Evolutionary conservation across 345 rosid genomes (phyloP).

Genomic region (Melastoma malabathricum): DNA sequence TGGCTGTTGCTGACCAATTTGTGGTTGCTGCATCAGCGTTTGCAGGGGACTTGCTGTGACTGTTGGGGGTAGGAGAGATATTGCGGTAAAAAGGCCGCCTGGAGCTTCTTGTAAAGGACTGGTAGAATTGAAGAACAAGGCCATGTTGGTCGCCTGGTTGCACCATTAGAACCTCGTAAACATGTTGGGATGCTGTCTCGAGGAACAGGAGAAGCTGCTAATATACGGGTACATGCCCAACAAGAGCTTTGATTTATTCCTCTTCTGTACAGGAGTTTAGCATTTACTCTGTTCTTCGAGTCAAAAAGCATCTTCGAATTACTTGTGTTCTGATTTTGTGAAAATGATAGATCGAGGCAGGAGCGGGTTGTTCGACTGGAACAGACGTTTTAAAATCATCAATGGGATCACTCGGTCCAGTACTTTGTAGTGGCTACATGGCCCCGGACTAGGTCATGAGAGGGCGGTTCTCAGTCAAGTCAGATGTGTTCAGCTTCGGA

Average conservation of each 20-base stretch:
- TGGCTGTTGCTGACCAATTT: too few relatives aligned
- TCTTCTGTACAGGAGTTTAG: constrained; percentile 9
- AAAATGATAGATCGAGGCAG: constrained; percentile 7
- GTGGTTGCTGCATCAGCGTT: too few relatives aligned
- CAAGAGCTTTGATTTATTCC: constrained; percentile 14
- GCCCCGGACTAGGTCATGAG: constrained; percentile 1
- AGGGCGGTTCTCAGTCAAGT: constrained; percentile 1
- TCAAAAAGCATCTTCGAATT: too few relatives aligned
- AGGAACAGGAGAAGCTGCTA: constrained; percentile 11
- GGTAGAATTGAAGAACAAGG: constrained; percentile 16
- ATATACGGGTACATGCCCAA: constrained; percentile 17
- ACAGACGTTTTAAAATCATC: not conserved
- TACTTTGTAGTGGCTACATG: constrained; percentile 3
- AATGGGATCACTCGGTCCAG: constrained; percentile 6
- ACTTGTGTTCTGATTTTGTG: not conserved
- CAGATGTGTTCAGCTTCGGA: constrained; percentile 6
- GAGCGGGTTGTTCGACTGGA: constrained; percentile 13
- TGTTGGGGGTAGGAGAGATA: not conserved
- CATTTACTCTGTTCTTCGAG: not conserved
- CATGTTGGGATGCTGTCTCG: constrained; percentile 13
- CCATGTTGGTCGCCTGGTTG: constrained; percentile 10
- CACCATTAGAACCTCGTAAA: constrained; percentile 18
- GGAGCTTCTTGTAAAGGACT: constrained; percentile 14
- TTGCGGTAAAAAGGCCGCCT: constrained; percentile 12
- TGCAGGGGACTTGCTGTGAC: too few relatives aligned